Conservation (phyloP, 2,329 filamentous ascomycete species). For the Lachnellula cervina region DNA sequence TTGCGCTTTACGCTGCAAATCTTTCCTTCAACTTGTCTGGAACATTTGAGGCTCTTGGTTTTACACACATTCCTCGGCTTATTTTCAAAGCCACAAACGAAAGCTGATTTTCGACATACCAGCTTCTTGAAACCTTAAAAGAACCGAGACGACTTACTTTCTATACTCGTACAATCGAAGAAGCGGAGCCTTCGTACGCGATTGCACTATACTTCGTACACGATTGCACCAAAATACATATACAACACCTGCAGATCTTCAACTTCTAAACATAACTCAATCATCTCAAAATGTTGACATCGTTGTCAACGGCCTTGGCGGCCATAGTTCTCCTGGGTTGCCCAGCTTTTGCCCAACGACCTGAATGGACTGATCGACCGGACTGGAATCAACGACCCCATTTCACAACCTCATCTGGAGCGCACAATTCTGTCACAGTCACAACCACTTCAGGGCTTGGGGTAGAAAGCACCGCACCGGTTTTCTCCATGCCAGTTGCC, state of each 20-base stretch:
- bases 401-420: too few species aligned
- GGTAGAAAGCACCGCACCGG: conserved; percentile 11
- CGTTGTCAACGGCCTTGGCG: conserved; percentile 15
- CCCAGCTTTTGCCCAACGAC: conserved; percentile 7
- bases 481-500: conserved; percentile 10
- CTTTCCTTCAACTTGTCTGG: not conserved
- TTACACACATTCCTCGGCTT: not conserved
- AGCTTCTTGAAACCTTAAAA: not conserved
- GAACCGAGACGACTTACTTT: conserved; percentile 2
- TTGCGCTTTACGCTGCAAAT: not conserved
- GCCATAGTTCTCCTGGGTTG: conserved; percentile 18
- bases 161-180: not conserved
- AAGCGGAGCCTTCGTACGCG: conserved; percentile 7
- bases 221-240: not conserved
- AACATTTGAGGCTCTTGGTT: not conserved
- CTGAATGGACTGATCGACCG: conserved; percentile 3
- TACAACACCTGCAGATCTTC: not conserved
- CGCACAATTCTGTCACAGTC: not conserved
- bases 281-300: conserved; percentile 18
- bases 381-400: not conserved
- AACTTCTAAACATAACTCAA: not conserved
- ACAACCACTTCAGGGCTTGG: not conserved
- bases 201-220: conserved; percentile 1
- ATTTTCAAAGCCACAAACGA: not conserved
- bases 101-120: not conserved